Evolutionary conservation across 257 asterid genomes (phyloP).

Genomic region (Perilla frutescens): DNA sequence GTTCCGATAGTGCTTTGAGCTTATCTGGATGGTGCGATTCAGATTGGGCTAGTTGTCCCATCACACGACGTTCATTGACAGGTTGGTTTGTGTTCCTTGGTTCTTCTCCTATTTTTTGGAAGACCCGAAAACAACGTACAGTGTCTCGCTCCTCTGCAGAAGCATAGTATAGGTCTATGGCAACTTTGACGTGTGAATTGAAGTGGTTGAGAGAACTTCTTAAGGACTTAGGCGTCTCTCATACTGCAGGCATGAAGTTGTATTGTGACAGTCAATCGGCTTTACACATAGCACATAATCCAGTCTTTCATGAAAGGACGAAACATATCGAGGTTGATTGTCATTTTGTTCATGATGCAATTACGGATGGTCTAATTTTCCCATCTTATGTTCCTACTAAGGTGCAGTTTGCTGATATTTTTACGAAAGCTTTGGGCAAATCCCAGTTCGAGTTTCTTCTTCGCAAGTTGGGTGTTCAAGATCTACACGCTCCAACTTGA

Average conservation of each 20-base stretch:
- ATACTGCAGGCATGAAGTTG: neutral
- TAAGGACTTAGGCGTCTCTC: neutral
- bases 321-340: neutral
- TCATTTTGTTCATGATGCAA: conserved; percentile 11
- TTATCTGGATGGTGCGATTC: neutral
- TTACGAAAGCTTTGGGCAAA: neutral
- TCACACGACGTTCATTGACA: neutral
- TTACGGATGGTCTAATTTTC: neutral
- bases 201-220: neutral
- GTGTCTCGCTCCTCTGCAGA: neutral
- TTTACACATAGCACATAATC: neutral
- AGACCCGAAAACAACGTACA: neutral
- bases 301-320: neutral
- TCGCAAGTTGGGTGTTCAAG: conserved; percentile 15
- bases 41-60: neutral
- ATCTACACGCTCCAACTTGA: conserved; percentile 23
- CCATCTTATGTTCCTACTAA: neutral
- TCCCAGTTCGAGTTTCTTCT: neutral
- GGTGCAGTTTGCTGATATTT: neutral
- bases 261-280: neutral
- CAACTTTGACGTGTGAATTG: neutral
- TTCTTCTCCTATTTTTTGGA: neutral
- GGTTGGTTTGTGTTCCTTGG: neutral
- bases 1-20: too few species aligned
- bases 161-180: neutral